Percentiles rank a stretch among this genome's conserved stretches.
These are phyloP conservation scores for Cicer yamashitae DNA, from an alignment of 306 rosid species.

Conservation along the genomic window DNA sequence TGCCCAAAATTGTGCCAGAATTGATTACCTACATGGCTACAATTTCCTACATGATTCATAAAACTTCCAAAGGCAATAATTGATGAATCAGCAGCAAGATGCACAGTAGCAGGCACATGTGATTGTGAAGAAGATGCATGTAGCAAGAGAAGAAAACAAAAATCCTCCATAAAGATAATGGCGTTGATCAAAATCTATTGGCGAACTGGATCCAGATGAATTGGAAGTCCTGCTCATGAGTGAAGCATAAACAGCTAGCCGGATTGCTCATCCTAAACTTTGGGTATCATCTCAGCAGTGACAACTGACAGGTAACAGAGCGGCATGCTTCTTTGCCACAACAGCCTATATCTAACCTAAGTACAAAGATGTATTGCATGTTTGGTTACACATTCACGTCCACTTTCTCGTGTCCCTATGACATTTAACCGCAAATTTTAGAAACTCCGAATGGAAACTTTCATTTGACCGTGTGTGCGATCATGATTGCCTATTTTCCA, in stretches of 20 bases:
- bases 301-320: neutral
- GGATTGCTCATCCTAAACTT: neutral
- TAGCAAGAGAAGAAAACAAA: neutral
- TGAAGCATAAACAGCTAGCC: neutral
- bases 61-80: neutral
- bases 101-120: slow-evolving; percentile 16
- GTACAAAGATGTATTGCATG: neutral
- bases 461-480: too few species aligned
- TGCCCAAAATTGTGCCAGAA: slow-evolving; percentile 6
- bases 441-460: too few species aligned
- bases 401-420: too few species aligned
- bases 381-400: too few species aligned
- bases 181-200: neutral
- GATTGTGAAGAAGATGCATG: neutral
- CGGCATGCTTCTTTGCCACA: slow-evolving; percentile 19
- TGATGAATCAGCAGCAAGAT: neutral
- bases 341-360: neutral
- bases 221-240: too few species aligned
- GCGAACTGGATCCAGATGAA: neutral
- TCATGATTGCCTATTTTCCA: too few species aligned
- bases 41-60: slow-evolving; percentile 11
- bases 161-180: slow-evolving; percentile 9
- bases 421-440: too few species aligned
- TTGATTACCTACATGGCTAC: slow-evolving; percentile 8
- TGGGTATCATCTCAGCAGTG: neutral